Evolutionary conservation across 2,329 filamentous ascomycete genomes (phyloP).

Genomic region (Sarocladiaceae sp.): DNA sequence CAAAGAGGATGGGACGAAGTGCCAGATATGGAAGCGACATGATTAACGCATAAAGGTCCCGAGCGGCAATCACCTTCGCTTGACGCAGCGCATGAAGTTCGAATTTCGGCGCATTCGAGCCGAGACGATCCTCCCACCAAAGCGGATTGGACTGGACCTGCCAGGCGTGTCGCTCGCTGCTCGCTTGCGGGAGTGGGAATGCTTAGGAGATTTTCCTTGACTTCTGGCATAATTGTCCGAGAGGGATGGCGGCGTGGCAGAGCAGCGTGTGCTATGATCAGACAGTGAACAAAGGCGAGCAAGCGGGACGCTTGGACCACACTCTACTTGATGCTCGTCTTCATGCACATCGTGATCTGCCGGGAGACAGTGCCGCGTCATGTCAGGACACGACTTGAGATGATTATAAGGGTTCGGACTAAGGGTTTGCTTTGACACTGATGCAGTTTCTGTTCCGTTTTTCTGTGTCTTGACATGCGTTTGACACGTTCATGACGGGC

Average conservation of each 20-base stretch:
- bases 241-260: not conserved
- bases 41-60: conserved; percentile 7
- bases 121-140: conserved; percentile 6
- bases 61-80: conserved; percentile 8
- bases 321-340: conserved; percentile 3
- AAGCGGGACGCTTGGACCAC: conserved; percentile 8
- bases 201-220: not conserved
- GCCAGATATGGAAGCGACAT: not conserved
- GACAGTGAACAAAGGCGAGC: not conserved
- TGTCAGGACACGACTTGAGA: no score
- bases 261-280: conserved; percentile 5
- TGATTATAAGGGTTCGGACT: no score
- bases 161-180: not conserved
- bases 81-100: conserved; percentile 2
- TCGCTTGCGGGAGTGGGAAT: not conserved
- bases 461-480: not conserved
- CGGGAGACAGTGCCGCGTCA: not conserved
- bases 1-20: not conserved
- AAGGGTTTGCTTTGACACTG: no score
- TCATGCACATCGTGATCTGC: not conserved
- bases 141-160: not conserved
- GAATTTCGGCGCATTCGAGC: conserved; percentile 8
- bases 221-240: conserved; percentile 7
- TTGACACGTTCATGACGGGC: not conserved
- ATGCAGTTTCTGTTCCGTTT: conserved; percentile 1